Base-by-base conservation (phyloP, 169 alveolate genomes). In the Cryptosporidium parvum region DNA sequence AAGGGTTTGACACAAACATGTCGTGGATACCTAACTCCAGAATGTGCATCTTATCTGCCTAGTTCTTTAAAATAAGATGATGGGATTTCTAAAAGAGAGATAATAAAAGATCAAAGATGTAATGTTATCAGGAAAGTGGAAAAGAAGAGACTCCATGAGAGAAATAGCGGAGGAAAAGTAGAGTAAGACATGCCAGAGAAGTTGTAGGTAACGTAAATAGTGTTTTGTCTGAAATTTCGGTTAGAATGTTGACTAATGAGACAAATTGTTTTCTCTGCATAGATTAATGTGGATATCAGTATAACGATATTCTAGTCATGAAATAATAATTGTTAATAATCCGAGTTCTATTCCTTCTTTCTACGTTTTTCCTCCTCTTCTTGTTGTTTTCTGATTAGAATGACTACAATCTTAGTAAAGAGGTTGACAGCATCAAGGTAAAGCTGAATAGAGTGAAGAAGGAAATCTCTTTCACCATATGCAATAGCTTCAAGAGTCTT, bases 391-490 rank as follows among this genome's bases (percentile, higher is more conserved):
- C 62, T 80, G 31, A 80, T 80, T 8, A 80, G 8, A 12, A 80
- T 37, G 18, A 65, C 68, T 3, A 42, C 89, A 4, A 80, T 65
- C 23, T 52, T 80, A 29, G 80, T 37, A 31, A 80, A 80, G 61
- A 80, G 61, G 65, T 80, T 80, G 10, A 62, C 69, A 6, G 69
- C 89, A 26, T 80, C 89, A 33, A 80, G 62, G 35, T 80, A 80
- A 21, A 80, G 89, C 35, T 80, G 89, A 8, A 80, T 42, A 1
- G 89, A 59, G 33, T 80, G 89, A n/a, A 80, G 59, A 21, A 80
- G 75, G 45, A 80, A 80, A 16, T 80, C 89, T 48, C 44, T 80
- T 51, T 80, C 89, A 3, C 80, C 89, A 33, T 23, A 80, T 16
- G 89, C 35, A 16, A 80, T 80, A 18, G 80, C 59, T 31, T 80